These are phyloP conservation scores for Triticum monococcum DNA, from an alignment of 176 grass and related monocot species.

Conservation along the genomic window DNA sequence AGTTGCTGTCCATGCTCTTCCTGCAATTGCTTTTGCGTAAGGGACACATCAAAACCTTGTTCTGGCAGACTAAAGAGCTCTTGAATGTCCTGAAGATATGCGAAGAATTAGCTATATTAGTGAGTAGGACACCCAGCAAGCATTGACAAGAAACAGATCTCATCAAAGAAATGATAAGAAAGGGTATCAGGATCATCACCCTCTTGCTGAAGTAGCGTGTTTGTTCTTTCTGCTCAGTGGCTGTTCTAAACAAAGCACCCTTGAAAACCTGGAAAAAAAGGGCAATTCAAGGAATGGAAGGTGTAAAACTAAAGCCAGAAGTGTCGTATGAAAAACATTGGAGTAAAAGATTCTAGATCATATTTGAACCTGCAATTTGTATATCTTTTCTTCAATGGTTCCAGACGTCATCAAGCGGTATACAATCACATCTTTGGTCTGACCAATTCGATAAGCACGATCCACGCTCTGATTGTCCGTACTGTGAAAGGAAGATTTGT, in stretches of 20 bases:
- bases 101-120: conserved; percentile 4
- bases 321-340: neutral
- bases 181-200: conserved; percentile 36
- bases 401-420: conserved; percentile 93
- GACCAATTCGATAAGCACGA: conserved; percentile 91
- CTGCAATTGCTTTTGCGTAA: conserved; percentile 75
- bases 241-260: conserved; percentile 86
- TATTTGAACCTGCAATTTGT: conserved; percentile 78
- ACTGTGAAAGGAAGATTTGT: conserved; percentile 40
- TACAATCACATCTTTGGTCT: conserved; percentile 89
- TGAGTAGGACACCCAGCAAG: conserved; percentile 14
- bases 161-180: neutral
- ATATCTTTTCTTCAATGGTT: conserved; percentile 98
- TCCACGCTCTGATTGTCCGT: conserved; percentile 96
- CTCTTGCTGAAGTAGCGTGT: conserved; percentile 94
- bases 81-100: conserved; percentile 65
- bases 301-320: neutral
- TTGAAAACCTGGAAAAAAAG: conserved; percentile 67
- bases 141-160: neutral
- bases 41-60: conserved; percentile 92
- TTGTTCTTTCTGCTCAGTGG: conserved; percentile 98
- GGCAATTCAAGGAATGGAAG: neutral
- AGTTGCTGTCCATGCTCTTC: conserved; percentile 85
- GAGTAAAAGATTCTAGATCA: neutral
- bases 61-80: conserved; percentile 83